Percentiles rank a stretch among this genome's conserved stretches.
phyloP scores from a whole-genome alignment of 164 flowering plant species.

The Annona squamosa region DNA sequence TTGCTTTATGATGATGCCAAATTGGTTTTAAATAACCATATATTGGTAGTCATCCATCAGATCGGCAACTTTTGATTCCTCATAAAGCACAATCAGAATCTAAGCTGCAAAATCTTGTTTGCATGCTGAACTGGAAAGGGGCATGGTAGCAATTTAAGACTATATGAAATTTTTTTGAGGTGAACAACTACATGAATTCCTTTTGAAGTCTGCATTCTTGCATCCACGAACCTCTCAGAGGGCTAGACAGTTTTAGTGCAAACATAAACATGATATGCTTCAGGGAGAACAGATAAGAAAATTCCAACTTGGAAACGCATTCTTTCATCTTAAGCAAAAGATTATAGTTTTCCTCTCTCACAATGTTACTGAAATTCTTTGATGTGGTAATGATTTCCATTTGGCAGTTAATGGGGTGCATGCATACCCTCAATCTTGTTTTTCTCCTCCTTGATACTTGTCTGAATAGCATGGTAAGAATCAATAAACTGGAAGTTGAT shows the following conservation, averaged over 20 bases:
- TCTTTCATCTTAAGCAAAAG: not conserved
- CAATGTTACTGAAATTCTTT: not conserved
- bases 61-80: not conserved
- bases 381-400: conserved; percentile 6
- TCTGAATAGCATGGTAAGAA: conserved; percentile 60
- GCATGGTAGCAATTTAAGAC: too few species aligned
- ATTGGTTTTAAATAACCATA: too few species aligned
- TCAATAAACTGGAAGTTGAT: not conserved
- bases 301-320: not conserved
- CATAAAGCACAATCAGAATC: too few species aligned
- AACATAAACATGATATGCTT: not conserved
- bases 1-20: too few species aligned
- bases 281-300: not conserved
- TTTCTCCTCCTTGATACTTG: conserved; percentile 56
- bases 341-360: too few species aligned
- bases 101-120: not conserved
- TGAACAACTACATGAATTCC: not conserved
- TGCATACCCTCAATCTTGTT: conserved; percentile 53
- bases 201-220: not conserved
- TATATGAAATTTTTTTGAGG: not conserved
- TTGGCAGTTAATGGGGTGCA: conserved; percentile 58
- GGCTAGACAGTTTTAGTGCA: not conserved
- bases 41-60: too few species aligned
- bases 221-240: not conserved
- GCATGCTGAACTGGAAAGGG: not conserved